Evolutionary conservation across 331 rosid species (phyloP).

Genomic region (Saraca asoca): DNA sequence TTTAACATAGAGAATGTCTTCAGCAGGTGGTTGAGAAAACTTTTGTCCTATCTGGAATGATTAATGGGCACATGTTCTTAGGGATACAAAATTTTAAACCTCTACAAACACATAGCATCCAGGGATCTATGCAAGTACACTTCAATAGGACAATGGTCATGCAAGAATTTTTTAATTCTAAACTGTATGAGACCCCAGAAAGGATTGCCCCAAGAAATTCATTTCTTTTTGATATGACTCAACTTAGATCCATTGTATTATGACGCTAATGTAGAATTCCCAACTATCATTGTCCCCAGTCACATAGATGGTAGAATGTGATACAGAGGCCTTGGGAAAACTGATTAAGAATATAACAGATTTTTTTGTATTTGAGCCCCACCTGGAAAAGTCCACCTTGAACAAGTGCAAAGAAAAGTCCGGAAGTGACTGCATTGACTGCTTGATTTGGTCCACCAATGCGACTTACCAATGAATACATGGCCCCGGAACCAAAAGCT

Average conservation of each 20-base stretch:
- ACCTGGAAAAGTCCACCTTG: slow-evolving; percentile 98
- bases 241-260: background rate
- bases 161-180: background rate
- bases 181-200: slow-evolving; percentile 1
- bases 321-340: background rate
- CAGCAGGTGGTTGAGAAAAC: slow-evolving; percentile 76
- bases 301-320: background rate
- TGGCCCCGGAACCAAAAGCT: slow-evolving; percentile 96
- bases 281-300: background rate
- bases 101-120: slow-evolving; percentile 21
- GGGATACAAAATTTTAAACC: slow-evolving; percentile 24
- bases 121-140: slow-evolving; percentile 18
- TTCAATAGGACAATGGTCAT: slow-evolving; percentile 1
- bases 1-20: slow-evolving; percentile 64
- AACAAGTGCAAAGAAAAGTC: slow-evolving; percentile 90
- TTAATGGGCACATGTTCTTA: slow-evolving; percentile 21
- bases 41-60: slow-evolving; percentile 79
- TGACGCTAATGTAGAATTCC: background rate
- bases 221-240: background rate
- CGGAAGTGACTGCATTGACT: slow-evolving; percentile 78
- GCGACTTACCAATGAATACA: slow-evolving; percentile 91
- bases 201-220: background rate
- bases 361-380: slow-evolving; percentile 26
- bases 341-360: background rate
- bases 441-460: slow-evolving; percentile 90